Base-by-base conservation (phyloP, 1,139 yeast species). In the Kazachstania sp. region DNA sequence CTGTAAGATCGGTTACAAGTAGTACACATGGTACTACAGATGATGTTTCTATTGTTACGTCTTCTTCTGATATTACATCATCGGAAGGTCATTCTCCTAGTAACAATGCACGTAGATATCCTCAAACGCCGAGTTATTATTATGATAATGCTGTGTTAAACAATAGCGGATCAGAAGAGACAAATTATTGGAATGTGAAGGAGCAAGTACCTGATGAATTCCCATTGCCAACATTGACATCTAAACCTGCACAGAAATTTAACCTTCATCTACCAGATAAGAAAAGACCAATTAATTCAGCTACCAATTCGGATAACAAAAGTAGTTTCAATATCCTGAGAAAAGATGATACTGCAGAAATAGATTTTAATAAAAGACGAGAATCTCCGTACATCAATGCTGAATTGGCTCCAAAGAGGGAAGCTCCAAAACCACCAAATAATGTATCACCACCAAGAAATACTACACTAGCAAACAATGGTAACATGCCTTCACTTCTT, bases 361-460 rank as follows among this genome's bases (percentile, higher is more conserved):
- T 86, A 49, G 88, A 87, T 65, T 86, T 86, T 61, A 94, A 86
- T 58, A 82, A 86, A 57, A 71, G 90, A 47, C 69, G 95, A 40
- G 79, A 81, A 45, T 82, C 95, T 0, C 95, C 95, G 0, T 83
- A 77, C 56, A 80, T 57, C 0, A 61, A 56, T 57, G 54, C 69
- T 5, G 66, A 60, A 37, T 62, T 84, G 20, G 77, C 82, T 12
- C 90, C 94, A 0, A 74, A 73, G 50, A 68, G 94, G 55, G 79
- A 74, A 4, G 90, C 94, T 0, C 94, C 69, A 4, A 63, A 57
- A 41, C 64, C 94, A 2, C 92, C 90, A 1, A 84, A 86, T 2
- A 51, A 50, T 44, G 37, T 48, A 1, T 60, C 63, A 3, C 62
- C 64, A 16, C 60, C 52, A 31, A 52, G 52, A 38, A 45, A 54